phyloP scores from a whole-genome alignment of 331 rosid genomes.

The Pyracantha coccinea region DNA sequence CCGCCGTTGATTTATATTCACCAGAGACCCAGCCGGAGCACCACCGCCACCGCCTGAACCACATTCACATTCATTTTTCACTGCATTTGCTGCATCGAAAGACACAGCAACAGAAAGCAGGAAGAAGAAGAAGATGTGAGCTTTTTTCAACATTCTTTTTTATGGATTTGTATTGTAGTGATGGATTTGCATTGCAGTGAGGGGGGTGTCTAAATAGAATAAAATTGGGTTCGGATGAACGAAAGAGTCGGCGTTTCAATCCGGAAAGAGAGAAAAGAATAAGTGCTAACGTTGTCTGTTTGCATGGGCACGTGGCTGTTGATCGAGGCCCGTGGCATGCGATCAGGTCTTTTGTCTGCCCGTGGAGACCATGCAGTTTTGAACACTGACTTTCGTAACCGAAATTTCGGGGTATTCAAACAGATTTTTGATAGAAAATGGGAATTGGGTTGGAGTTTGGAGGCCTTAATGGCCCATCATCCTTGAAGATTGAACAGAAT shows the following conservation, averaged over 20 bases:
- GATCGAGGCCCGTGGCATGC: neutral
- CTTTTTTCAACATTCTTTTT: conserved; percentile 9
- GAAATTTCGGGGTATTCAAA: neutral
- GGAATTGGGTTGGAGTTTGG: neutral
- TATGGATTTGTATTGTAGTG: neutral
- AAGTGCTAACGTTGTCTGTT: neutral
- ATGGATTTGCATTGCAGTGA: neutral
- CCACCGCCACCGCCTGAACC: neutral
- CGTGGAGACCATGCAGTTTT: neutral
- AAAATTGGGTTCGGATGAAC: neutral
- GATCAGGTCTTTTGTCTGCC: neutral
- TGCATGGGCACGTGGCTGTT: neutral
- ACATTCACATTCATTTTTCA: conserved; percentile 10
- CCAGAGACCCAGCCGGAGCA: conserved; percentile 25
- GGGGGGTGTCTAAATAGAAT: conserved; percentile 18
- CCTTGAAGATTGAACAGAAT: neutral
- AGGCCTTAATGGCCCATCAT: neutral
- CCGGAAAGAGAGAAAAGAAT: neutral
- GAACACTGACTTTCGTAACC: neutral
- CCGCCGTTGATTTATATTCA: conserved; percentile 44
- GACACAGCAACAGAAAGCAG: conserved; percentile 1
- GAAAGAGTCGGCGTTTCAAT: neutral
- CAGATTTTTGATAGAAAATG: neutral
- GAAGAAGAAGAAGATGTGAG: conserved; percentile 11
- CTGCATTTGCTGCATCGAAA: conserved; percentile 18